These are phyloP conservation scores for Marasmius oreades DNA, from an alignment of 1,284 basidiomycete genomes.

Conservation along the genomic window DNA sequence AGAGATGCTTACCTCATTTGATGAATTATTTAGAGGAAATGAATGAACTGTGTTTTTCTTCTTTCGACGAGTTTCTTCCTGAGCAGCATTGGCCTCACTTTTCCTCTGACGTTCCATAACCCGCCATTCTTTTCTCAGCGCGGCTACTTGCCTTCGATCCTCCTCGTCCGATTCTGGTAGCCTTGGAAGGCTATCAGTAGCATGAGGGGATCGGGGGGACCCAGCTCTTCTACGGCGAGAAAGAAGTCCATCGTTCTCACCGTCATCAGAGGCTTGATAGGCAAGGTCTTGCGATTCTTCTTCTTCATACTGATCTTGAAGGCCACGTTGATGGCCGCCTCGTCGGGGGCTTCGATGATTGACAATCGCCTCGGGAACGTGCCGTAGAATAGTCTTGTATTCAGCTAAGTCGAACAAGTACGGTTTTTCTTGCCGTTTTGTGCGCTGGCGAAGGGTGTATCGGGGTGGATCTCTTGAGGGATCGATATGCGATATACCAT, in stretches of 20 bases:
- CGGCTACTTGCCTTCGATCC: background rate
- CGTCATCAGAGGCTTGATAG: slow-evolving; percentile 25
- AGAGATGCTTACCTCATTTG: background rate
- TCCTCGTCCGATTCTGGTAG: background rate
- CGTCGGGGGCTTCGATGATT: background rate
- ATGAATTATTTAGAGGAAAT: background rate
- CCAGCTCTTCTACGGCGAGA: background rate
- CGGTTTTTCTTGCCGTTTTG: background rate
- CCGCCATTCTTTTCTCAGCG: background rate
- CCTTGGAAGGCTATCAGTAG: background rate
- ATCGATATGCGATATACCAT: background rate
- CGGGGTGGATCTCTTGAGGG: background rate
- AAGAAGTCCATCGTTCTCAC: slow-evolving; percentile 28
- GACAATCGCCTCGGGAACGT: background rate
- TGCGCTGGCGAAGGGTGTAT: background rate
- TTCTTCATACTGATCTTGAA: background rate
- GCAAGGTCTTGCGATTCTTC: slow-evolving; percentile 23
- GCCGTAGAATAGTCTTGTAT: background rate
- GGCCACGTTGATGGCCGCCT: background rate
- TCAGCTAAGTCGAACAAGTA: background rate
- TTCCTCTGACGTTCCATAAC: background rate
- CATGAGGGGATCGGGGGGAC: background rate
- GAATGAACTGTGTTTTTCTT: background rate
- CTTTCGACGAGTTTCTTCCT: background rate
- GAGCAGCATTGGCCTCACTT: background rate